These are phyloP conservation scores for Straminergon stramineum DNA, from an alignment of 225 moss, liverwort and hornwort species.

Conservation along the genomic window DNA sequence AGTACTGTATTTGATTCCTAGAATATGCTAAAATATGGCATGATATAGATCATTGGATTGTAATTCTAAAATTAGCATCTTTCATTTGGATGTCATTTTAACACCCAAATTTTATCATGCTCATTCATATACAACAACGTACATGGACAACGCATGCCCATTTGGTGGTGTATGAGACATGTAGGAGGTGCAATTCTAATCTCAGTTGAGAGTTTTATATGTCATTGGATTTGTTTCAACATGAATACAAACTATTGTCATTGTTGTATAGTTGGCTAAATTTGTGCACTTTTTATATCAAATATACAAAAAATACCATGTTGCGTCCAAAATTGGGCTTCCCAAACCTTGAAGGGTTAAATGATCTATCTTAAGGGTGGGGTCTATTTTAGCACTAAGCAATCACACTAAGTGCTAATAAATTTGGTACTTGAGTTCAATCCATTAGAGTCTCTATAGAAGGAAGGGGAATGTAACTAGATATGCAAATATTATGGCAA, in stretches of 20 bases:
- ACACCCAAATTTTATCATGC: neutral
- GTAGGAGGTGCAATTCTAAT: rapidly evolving
- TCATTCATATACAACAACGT: neutral
- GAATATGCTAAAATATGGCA: neutral
- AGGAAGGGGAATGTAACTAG: neutral
- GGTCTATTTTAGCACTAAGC: too few relatives aligned
- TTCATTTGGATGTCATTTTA: neutral
- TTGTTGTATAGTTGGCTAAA: neutral
- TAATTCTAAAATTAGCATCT: neutral
- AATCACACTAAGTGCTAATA: neutral
- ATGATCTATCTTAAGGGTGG: neutral
- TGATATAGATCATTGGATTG: neutral
- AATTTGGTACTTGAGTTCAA: neutral
- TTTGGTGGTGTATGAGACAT: neutral
- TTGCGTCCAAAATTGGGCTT: rapidly evolving
- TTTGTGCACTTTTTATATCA: neutral
- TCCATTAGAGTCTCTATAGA: rapidly evolving
- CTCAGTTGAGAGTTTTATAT: neutral
- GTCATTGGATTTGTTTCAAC: rapidly evolving
- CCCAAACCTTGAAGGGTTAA: rapidly evolving
- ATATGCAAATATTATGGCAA: neutral
- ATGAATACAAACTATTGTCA: neutral
- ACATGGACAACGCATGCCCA: rapidly evolving
- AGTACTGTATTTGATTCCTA: neutral
- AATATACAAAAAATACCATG: neutral